Evolutionary conservation across 2,329 filamentous ascomycete species (phyloP), one percentile per base, ranked within the genome.

Genomic region (Fusarium brevicatenulatum): DNA sequence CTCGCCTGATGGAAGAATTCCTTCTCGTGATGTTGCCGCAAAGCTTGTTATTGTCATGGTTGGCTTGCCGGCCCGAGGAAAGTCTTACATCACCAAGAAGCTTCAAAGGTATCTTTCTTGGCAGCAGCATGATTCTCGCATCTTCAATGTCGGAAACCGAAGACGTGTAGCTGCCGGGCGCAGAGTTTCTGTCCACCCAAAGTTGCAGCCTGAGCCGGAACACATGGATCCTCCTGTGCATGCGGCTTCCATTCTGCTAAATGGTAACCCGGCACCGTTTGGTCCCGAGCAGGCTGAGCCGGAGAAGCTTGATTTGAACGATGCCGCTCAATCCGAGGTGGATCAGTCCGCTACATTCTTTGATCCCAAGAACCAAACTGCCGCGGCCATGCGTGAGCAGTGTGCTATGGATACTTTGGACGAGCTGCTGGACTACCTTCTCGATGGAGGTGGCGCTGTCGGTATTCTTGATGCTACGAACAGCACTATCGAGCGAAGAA

Each of bases 1-100:
- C 54, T 99, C 96, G 4, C 96, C 96, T 13, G 96, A 99, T 82
- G 96, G 96, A 75, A 91, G 94, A 78, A 99, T 99, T 76, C 92
- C 96, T 62, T 91, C 95, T 80, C 90, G 95, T 79, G 96, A 99
- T 87, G 93, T 99, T 55, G 96, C 95, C 55, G 93, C 96, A 44
- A 99, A 99, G 86, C 87, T 99, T 70, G 94, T 98, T 80, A 97
- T 99, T 78, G 91, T 99, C 81, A 99, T 99, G 96, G 96, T 99
- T 68, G 96, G 96, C 72, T 85, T 99, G 77, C 96, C 96, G 6
- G 96, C 96, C 15, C 89, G 96, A 78, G 96, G 96, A 80, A 99
- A 99, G 85, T 98, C 95, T 62, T 99, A 99, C 83, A 97, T 99
- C 78, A 98, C 96, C 70, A 98, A 98, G 86, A 99, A 99, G 85